Evolutionary conservation across 257 asterid species (phyloP).

Genomic region (Solanum chmielewskii): DNA sequence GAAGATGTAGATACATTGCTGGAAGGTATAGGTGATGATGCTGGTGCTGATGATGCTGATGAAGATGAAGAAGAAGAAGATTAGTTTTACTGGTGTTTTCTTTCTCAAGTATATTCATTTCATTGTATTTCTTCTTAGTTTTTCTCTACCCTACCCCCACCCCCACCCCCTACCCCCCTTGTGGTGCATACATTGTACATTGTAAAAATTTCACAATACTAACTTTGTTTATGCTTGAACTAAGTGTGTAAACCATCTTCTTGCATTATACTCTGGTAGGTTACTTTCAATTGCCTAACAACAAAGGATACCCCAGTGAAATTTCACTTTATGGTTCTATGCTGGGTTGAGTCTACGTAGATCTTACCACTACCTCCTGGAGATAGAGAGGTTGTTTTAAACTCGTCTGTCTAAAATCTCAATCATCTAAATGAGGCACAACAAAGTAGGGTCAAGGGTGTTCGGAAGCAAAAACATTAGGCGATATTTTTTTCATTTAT

Average conservation of each 20-base stretch:
- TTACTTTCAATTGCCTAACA: background rate
- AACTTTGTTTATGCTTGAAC: background rate
- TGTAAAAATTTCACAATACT: background rate
- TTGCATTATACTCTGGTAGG: background rate
- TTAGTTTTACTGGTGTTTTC: constrained; percentile 1
- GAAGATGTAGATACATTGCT: constrained; percentile 68
- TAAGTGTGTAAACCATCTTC: background rate
- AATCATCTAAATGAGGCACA: background rate
- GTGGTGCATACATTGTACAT: background rate
- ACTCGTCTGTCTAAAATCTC: background rate
- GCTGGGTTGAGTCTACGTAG: background rate
- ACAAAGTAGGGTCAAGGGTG: background rate
- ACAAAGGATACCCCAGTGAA: background rate
- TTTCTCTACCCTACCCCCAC: background rate
- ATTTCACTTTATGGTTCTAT: background rate
- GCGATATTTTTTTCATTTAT: background rate
- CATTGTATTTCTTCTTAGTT: background rate
- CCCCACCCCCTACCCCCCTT: background rate
- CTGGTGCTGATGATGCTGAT: constrained; percentile 39
- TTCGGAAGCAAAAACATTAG: background rate
- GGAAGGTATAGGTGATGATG: constrained; percentile 65
- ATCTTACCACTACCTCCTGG: background rate
- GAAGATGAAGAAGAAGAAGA: constrained; percentile 53
- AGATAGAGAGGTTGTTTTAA: background rate
- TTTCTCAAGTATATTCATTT: background rate